Percentiles rank a stretch among this genome's conserved stretches.
Evolutionary conservation across 257 asterid genomes (phyloP).

Genomic region (Gentiana dahurica): DNA sequence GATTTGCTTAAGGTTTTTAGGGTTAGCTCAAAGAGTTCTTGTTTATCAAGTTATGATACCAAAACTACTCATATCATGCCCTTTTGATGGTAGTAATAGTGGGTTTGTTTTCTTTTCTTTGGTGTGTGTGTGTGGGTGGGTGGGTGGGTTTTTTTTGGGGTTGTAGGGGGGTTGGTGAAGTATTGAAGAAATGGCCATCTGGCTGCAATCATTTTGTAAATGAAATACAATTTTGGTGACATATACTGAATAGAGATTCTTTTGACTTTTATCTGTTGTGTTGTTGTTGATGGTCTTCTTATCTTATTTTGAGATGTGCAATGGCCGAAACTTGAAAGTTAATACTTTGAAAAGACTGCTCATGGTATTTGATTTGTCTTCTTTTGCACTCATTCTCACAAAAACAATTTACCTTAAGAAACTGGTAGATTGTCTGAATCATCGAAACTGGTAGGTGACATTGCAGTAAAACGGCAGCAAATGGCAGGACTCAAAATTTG

Average conservation of each 20-base stretch:
- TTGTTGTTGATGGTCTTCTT: slow-evolving; percentile 8
- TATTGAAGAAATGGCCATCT: background rate
- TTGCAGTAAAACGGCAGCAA: too few species aligned
- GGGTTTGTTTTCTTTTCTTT: background rate
- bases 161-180: background rate
- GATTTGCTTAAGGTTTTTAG: slow-evolving; percentile 61
- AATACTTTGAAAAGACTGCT: slow-evolving; percentile 1
- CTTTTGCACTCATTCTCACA: too few species aligned
- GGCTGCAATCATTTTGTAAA: slow-evolving; percentile 13
- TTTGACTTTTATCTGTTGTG: slow-evolving; percentile 2
- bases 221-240: slow-evolving; percentile 38
- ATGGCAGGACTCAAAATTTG: too few species aligned
- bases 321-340: slow-evolving; percentile 3
- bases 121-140: slow-evolving; percentile 1
- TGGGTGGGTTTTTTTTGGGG: background rate
- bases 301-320: slow-evolving; percentile 20
- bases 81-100: slow-evolving; percentile 28
- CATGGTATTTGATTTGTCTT: background rate
- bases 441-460: too few species aligned
- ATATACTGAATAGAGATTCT: slow-evolving; percentile 9
- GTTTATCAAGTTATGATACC: slow-evolving; percentile 58
- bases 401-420: too few species aligned
- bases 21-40: slow-evolving; percentile 29
- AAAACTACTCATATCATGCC: slow-evolving; percentile 88
- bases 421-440: too few species aligned